Conservation (phyloP, 768 basidiomycete species). For the Boletus sp. region DNA sequence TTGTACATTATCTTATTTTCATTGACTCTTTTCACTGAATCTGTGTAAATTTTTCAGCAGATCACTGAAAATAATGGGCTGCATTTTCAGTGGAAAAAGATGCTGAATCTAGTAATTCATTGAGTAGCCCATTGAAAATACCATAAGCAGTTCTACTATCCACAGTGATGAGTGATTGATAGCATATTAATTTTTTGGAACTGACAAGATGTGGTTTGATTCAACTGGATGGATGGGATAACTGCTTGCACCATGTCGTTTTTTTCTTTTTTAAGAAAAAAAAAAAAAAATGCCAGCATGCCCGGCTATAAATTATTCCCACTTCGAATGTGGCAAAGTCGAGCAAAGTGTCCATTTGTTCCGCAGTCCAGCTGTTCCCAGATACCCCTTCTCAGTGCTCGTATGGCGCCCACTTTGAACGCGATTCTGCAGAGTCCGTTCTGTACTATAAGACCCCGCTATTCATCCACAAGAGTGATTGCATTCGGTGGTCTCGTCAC, state of each 20-base stretch:
- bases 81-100: not conserved
- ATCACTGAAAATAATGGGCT: not conserved
- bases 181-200: too few relatives aligned
- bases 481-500: slow-evolving; percentile 26
- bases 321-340: not conserved
- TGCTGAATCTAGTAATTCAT: not conserved
- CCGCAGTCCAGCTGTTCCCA: slow-evolving; percentile 1
- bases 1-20: too few relatives aligned
- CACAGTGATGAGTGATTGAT: too few relatives aligned
- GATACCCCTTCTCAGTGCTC: not conserved
- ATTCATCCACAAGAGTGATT: slow-evolving; percentile 22
- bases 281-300: too few relatives aligned
- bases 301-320: not conserved
- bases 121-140: not conserved
- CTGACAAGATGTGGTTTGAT: too few relatives aligned
- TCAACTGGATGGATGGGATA: too few relatives aligned
- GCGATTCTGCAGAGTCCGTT: slow-evolving; percentile 1
- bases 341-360: not conserved
- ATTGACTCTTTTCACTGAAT: not conserved
- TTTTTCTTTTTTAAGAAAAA: too few relatives aligned
- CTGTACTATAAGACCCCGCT: slow-evolving; percentile 20
- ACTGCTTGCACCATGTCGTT: too few relatives aligned
- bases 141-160: not conserved
- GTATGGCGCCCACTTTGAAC: slow-evolving; percentile 5
- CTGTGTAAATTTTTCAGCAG: not conserved